phyloP scores from a whole-genome alignment of 441 rosid genomes.

The Populus tomentosa region DNA sequence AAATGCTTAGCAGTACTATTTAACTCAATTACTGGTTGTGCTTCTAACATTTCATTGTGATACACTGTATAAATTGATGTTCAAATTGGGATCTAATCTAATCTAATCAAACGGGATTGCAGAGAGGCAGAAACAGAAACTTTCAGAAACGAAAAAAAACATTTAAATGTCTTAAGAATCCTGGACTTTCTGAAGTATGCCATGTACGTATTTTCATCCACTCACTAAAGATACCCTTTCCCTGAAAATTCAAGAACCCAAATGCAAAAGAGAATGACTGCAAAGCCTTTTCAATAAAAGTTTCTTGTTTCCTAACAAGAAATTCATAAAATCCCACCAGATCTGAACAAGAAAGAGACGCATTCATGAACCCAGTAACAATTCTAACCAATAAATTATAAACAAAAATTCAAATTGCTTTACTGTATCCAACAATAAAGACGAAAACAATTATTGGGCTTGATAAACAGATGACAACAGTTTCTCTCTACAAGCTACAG shows the following conservation, averaged over 20 bases:
- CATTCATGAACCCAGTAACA: background rate
- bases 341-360: background rate
- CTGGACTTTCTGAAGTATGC: background rate
- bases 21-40: background rate
- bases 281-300: background rate
- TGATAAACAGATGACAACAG: background rate
- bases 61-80: no score
- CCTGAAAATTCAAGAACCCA: background rate
- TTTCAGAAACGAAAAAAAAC: no score
- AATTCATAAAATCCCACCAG: background rate
- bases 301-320: background rate
- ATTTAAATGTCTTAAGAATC: background rate
- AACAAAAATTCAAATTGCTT: background rate
- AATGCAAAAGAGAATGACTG: background rate
- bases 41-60: background rate
- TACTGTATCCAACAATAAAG: background rate
- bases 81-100: no score
- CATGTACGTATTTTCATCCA: background rate
- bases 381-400: background rate
- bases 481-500: background rate
- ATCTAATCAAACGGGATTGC: no score
- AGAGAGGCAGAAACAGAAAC: no score
- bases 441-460: background rate
- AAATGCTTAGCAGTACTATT: background rate
- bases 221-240: background rate